These are phyloP conservation scores for Melastoma malabathricum DNA, from an alignment of 345 rosid species.

Conservation along the genomic window DNA sequence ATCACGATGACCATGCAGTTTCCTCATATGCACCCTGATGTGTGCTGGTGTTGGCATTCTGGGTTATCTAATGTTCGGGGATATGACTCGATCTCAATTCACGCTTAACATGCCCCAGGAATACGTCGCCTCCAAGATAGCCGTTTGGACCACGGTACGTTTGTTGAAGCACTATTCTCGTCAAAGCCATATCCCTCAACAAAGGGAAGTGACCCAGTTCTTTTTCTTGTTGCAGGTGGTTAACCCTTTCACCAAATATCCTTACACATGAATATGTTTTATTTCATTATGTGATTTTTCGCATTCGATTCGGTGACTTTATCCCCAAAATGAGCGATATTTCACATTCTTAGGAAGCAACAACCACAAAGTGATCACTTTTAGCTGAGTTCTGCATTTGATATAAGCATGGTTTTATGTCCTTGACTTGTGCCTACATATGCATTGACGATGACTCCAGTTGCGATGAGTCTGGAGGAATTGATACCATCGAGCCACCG, in stretches of 20 bases:
- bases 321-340: too few species aligned
- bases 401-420: not conserved
- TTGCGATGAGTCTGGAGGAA: conserved; percentile 91
- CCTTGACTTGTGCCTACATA: conserved; percentile 42
- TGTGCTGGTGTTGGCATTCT: conserved; percentile 72
- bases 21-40: conserved; percentile 53
- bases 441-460: conserved; percentile 88
- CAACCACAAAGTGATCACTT: not conserved
- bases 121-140: conserved; percentile 81
- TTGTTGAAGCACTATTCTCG: not conserved
- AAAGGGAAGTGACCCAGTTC: not conserved
- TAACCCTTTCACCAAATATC: conserved; percentile 91
- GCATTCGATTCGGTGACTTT: not conserved
- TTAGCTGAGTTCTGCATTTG: not conserved
- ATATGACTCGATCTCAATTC: conserved; percentile 56
- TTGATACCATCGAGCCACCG: conserved; percentile 49
- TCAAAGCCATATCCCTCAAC: not conserved
- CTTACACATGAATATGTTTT: conserved; percentile 12
- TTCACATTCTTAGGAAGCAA: too few species aligned
- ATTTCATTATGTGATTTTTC: not conserved
- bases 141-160: conserved; percentile 86
- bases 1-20: conserved; percentile 25
- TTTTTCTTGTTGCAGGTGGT: conserved; percentile 52
- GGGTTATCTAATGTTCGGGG: conserved; percentile 94
- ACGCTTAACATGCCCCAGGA: conserved; percentile 85